phyloP scores from a whole-genome alignment of 164 flowering plant species.

The Chloranthus sessilifolius region DNA sequence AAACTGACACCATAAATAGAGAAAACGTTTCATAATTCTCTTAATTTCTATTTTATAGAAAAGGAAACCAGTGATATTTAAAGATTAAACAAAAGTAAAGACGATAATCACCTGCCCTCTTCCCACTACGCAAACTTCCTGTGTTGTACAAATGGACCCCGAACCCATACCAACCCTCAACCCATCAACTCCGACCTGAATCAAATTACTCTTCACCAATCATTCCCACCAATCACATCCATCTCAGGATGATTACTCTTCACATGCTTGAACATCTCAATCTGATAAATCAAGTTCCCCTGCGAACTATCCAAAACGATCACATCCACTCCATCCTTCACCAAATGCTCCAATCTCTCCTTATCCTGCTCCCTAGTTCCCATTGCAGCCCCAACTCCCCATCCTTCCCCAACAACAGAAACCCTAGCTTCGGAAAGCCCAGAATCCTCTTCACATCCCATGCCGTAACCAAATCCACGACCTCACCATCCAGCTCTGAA shows the following conservation, averaged over 20 bases:
- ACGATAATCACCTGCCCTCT: constrained; percentile 69
- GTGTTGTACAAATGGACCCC: constrained; percentile 95
- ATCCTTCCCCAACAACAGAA: constrained; percentile 59
- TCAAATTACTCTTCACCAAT: constrained; percentile 74
- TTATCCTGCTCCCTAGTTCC: constrained; percentile 79
- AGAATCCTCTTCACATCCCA: constrained; percentile 61
- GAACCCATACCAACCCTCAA: constrained; percentile 98
- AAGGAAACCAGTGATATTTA: too few relatives aligned
- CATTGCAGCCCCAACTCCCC: constrained; percentile 81
- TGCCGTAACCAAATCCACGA: constrained; percentile 52
- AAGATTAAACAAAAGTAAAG: not conserved
- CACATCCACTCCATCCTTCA: constrained; percentile 72
- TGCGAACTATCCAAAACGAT: constrained; percentile 91
- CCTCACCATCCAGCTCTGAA: constrained; percentile 37
- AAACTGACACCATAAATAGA: too few relatives aligned
- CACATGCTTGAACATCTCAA: constrained; percentile 80
- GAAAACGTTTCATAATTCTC: too few relatives aligned
- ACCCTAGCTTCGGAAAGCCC: constrained; percentile 51
- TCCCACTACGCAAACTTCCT: constrained; percentile 95
- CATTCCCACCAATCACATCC: constrained; percentile 92
- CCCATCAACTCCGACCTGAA: constrained; percentile 87
- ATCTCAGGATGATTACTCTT: constrained; percentile 58
- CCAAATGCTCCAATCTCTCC: constrained; percentile 81
- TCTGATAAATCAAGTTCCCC: constrained; percentile 84
- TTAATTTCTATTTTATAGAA: too few relatives aligned